A percentile compares a stretch with the other conserved stretches of the same genome.
Conservation (phyloP, 2,329 filamentous ascomycete genomes). For the Dichotomopilus funicola region DNA sequence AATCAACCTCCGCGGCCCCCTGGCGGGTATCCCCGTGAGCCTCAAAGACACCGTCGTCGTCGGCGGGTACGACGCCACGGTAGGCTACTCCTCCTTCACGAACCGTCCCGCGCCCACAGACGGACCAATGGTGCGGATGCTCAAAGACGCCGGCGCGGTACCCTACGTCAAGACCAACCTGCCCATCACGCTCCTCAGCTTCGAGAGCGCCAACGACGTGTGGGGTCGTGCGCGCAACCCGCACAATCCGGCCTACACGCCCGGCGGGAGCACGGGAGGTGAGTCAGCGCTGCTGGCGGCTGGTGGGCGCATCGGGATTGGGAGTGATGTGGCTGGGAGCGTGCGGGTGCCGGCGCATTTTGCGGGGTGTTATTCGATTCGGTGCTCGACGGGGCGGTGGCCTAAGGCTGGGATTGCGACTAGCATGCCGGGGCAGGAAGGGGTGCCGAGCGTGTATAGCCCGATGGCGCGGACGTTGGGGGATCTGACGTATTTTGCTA, state of each 20-base stretch:
- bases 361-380: conserved; percentile 78
- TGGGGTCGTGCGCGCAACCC: conserved; percentile 83
- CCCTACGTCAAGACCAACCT: conserved; percentile 92
- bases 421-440: conserved; percentile 89
- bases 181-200: conserved; percentile 78
- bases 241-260: conserved; percentile 75
- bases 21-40: conserved; percentile 82
- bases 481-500: conserved; percentile 79
- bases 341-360: conserved; percentile 84
- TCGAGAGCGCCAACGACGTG: conserved; percentile 70
- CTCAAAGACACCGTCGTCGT: conserved; percentile 77
- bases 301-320: conserved; percentile 80
- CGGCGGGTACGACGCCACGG: conserved; percentile 72
- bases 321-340: conserved; percentile 84
- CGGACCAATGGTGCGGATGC: conserved; percentile 64
- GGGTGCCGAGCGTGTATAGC: conserved; percentile 80
- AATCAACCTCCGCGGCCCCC: conserved; percentile 68
- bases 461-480: conserved; percentile 84
- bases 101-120: conserved; percentile 61
- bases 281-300: conserved; percentile 77
- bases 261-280: conserved; percentile 82
- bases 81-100: conserved; percentile 70
- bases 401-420: conserved; percentile 77
- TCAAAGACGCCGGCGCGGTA: conserved; percentile 83
- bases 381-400: conserved; percentile 86